Evolutionary conservation across 2,329 filamentous ascomycete genomes (phyloP).

Genomic region (Aspergillus melleus): DNA sequence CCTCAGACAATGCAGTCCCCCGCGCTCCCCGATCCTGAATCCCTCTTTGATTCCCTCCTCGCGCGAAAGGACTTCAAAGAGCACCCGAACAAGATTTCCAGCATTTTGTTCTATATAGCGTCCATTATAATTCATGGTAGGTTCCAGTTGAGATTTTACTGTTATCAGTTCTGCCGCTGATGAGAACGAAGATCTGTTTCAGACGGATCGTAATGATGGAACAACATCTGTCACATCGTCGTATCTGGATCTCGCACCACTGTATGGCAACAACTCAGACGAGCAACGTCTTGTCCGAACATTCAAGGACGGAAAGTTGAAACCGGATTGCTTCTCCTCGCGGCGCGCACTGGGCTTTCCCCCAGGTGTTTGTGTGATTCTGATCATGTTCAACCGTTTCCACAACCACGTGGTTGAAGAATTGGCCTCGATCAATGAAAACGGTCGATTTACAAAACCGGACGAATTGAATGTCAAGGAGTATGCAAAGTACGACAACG

Average conservation of each 20-base stretch:
- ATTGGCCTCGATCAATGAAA: conserved; percentile 66
- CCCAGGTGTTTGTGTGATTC: conserved; percentile 65
- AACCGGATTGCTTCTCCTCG: conserved; percentile 70
- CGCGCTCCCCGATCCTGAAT: conserved; percentile 63
- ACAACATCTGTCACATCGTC: conserved; percentile 68
- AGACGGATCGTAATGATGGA: conserved; percentile 63
- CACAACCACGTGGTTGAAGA: conserved; percentile 69
- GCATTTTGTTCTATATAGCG: conserved; percentile 73
- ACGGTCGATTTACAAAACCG: conserved; percentile 63
- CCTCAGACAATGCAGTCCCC: conserved; percentile 58
- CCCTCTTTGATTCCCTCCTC: conserved; percentile 69
- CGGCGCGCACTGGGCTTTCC: conserved; percentile 66
- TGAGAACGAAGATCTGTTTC: conserved; percentile 57
- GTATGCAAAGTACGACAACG: conserved; percentile 41
- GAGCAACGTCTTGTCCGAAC: conserved; percentile 66
- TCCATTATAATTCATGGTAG: conserved; percentile 63
- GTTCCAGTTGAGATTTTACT: not conserved
- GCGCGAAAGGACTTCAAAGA: conserved; percentile 61
- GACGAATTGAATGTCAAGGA: conserved; percentile 39
- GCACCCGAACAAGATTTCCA: conserved; percentile 72
- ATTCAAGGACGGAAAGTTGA: conserved; percentile 66
- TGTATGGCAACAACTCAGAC: conserved; percentile 67
- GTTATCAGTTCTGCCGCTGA: conserved; percentile 16
- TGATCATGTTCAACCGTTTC: conserved; percentile 69
- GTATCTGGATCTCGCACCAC: conserved; percentile 70